These are phyloP conservation scores for Diversispora eburnea DNA, from an alignment of 192 early-diverging fungal genomes.

Conservation along the genomic window DNA sequence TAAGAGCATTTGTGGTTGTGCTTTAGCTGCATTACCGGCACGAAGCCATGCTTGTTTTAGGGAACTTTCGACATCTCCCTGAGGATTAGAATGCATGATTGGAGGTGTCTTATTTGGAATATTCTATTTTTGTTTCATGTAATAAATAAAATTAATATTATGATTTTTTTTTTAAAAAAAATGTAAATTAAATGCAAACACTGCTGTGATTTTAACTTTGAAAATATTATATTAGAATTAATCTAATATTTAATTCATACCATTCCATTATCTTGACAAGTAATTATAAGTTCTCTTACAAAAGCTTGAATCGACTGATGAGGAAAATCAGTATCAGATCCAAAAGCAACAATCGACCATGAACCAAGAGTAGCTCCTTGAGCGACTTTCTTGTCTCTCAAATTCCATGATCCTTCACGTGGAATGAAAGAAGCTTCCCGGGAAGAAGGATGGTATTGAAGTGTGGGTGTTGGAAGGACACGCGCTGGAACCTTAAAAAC, in stretches of 20 bases:
- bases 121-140: slow-evolving; percentile 14
- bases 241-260: slow-evolving; percentile 28
- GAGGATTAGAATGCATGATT: slow-evolving; percentile 50
- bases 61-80: slow-evolving; percentile 66
- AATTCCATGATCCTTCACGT: slow-evolving; percentile 80
- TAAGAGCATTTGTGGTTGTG: slow-evolving; percentile 75
- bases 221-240: neutral
- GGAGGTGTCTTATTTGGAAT: slow-evolving; percentile 47
- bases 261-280: slow-evolving; percentile 69
- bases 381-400: slow-evolving; percentile 74
- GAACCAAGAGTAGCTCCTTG: slow-evolving; percentile 66
- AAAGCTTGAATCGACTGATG: slow-evolving; percentile 60
- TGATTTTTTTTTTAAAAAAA: neutral
- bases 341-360: slow-evolving; percentile 81
- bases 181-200: neutral
- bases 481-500: slow-evolving; percentile 50
- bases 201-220: neutral
- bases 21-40: slow-evolving; percentile 62
- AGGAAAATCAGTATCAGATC: slow-evolving; percentile 49
- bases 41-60: slow-evolving; percentile 67
- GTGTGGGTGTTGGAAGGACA: slow-evolving; percentile 71
- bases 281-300: slow-evolving; percentile 66
- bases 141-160: slow-evolving; percentile 1
- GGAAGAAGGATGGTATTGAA: slow-evolving; percentile 54
- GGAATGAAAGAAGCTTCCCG: slow-evolving; percentile 51